Percentiles rank a stretch among this genome's conserved stretches.
phyloP scores from a whole-genome alignment of 2,329 filamentous ascomycete genomes.

The Botrytis tulipae region DNA sequence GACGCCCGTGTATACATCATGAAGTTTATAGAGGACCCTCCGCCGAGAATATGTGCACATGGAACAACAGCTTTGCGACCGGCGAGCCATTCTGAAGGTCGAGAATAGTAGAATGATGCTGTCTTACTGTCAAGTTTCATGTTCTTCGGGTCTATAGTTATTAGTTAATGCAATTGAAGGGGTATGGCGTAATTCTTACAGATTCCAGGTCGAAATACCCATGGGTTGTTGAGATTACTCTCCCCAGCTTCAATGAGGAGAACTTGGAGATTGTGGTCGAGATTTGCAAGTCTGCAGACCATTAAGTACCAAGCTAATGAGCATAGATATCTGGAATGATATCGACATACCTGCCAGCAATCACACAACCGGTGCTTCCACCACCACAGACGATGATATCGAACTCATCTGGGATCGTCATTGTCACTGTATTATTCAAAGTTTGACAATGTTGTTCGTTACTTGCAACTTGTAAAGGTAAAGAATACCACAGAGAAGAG shows the following conservation, averaged over 20 bases:
- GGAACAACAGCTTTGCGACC: conserved; percentile 51
- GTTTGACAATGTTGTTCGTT: background rate
- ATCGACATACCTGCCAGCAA: conserved; percentile 44
- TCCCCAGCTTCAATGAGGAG: conserved; percentile 54
- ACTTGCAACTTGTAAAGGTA: background rate
- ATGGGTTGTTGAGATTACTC: conserved; percentile 52
- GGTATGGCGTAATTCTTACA: conserved; percentile 45
- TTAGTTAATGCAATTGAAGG: conserved; percentile 41
- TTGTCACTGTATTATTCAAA: conserved; percentile 7
- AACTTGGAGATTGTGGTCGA: conserved; percentile 45
- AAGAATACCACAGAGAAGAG: background rate
- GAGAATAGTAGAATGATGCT: conserved; percentile 73
- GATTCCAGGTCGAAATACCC: conserved; percentile 51
- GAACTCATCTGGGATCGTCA: conserved; percentile 43
- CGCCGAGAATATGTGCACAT: conserved; percentile 55
- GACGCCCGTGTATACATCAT: conserved; percentile 53
- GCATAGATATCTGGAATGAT: background rate
- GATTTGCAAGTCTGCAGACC: conserved; percentile 47
- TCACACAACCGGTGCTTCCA: conserved; percentile 49
- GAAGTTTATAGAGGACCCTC: conserved; percentile 60
- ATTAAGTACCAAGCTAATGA: conserved; percentile 1
- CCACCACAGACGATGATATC: conserved; percentile 53
- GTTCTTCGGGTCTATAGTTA: conserved; percentile 33
- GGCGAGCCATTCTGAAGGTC: conserved; percentile 53
- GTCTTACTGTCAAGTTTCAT: conserved; percentile 47